Evolutionary conservation across 2,329 filamentous ascomycete species (phyloP), one percentile per base, ranked within the genome.

Genomic region (Emmonsia crescens): DNA sequence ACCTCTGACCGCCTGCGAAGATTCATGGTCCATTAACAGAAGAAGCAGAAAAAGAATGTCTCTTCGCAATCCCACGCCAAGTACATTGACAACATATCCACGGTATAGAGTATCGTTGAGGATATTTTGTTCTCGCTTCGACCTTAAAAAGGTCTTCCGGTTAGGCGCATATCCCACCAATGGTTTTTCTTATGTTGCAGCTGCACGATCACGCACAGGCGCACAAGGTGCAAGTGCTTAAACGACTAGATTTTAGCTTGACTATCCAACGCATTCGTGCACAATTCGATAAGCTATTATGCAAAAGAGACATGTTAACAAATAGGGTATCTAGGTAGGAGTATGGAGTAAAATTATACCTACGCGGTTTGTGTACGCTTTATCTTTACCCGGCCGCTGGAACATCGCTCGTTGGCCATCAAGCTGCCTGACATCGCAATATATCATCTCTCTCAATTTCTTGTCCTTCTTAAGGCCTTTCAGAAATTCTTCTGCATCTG

Each of bases 141-240:
- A n/a, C n/a, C n/a, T n/a, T n/a, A n/a, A n/a, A n/a, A n/a, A n/a
- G n/a, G n/a, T n/a, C n/a, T n/a, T n/a, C n/a, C n/a, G n/a, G n/a
- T n/a, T n/a, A n/a, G n/a, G n/a, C n/a, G n/a, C n/a, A n/a, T n/a
- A n/a, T n/a, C n/a, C n/a, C n/a, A n/a, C n/a, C n/a, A n/a, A n/a
- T n/a, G n/a, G n/a, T n/a, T n/a, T n/a, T n/a, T n/a, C n/a, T n/a
- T n/a, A n/a, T n/a, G n/a, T n/a, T n/a, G n/a, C n/a, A n/a, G n/a
- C n/a, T n/a, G n/a, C 64, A 6, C 67, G 66, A 66, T 60, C 63
- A 27, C 59, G 62, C 46, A 10, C 12, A 27, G 5, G 21, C 9
- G n/a, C 46, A 31, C 24, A 21, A 27, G 5, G 21, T 24, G n/a
- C 46, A 31, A 31, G 49, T 6, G 24, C 27, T 31, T 9, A 6